Conservation (phyloP, 2,329 filamentous ascomycete species). For the Aspergillus sp. region DNA sequence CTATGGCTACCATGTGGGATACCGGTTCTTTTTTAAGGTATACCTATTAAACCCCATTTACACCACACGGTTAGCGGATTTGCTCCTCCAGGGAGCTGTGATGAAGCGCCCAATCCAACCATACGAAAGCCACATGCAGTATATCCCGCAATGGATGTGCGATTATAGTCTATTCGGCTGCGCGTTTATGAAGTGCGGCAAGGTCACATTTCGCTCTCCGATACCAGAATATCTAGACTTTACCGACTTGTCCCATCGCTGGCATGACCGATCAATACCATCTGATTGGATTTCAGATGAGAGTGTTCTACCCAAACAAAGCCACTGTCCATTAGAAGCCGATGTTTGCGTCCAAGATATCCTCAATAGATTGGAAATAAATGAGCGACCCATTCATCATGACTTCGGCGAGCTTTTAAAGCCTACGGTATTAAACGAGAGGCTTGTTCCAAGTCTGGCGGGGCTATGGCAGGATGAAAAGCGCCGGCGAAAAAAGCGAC, state of each 20-base stretch:
- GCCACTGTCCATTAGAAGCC: conserved; percentile 85
- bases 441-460: conserved; percentile 91
- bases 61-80: conserved; percentile 82
- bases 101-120: conserved; percentile 84
- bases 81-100: conserved; percentile 83
- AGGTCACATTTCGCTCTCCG: conserved; percentile 71
- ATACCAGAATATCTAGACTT: conserved; percentile 69
- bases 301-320: conserved; percentile 68
- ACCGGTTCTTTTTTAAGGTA: conserved; percentile 87
- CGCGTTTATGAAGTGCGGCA: conserved; percentile 73
- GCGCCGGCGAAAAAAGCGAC: conserved; percentile 69
- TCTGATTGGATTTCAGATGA: conserved; percentile 61
- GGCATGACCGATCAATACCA: conserved; percentile 75
- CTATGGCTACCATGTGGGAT: conserved; percentile 93
- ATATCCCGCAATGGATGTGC: conserved; percentile 93
- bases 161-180: conserved; percentile 98
- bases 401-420: conserved; percentile 74
- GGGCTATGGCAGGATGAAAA: conserved; percentile 91
- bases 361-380: conserved; percentile 73
- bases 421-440: conserved; percentile 66
- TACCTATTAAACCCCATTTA: conserved; percentile 86
- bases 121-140: conserved; percentile 91
- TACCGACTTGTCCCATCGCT: conserved; percentile 64
- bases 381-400: conserved; percentile 77
- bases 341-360: conserved; percentile 90